Percentiles rank a stretch among this genome's conserved stretches.
phyloP scores from a whole-genome alignment of 2,329 filamentous ascomycete species.

The Ampelomyces quisqualis region DNA sequence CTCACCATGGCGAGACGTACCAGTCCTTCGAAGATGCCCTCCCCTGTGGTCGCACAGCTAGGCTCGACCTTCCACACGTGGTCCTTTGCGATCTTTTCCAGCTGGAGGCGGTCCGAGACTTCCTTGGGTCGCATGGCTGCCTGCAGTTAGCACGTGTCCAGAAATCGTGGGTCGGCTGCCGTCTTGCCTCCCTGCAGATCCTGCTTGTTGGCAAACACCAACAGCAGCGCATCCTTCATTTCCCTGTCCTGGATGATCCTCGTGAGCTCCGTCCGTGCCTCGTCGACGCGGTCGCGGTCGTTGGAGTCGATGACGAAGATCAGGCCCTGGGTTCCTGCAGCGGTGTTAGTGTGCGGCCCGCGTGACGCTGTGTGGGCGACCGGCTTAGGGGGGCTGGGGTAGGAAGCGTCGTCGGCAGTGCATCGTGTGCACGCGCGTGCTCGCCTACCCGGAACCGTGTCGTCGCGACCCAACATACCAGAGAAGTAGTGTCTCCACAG shows the following conservation, averaged over 20 bases:
- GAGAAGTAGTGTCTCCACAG: constrained; percentile 99
- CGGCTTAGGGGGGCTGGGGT: constrained; percentile 1
- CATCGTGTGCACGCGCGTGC: constrained; percentile 16
- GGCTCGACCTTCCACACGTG: constrained; percentile 58
- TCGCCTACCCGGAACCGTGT: constrained; percentile 37
- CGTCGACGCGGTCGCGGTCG: constrained; percentile 95
- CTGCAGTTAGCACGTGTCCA: constrained; percentile 13
- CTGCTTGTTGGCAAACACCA: constrained; percentile 99
- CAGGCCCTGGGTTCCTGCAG: constrained; percentile 86
- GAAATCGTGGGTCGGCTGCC: not conserved
- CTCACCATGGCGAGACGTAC: constrained; percentile 25
- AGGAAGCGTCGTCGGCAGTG: constrained; percentile 15
- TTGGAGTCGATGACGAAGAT: constrained; percentile 99
- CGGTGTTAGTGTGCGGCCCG: constrained; percentile 16
- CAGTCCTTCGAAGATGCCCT: constrained; percentile 56
- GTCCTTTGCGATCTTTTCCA: constrained; percentile 54
- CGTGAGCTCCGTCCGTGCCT: constrained; percentile 94
- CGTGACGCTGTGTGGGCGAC: not conserved
- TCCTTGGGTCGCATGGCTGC: constrained; percentile 54
- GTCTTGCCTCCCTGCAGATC: constrained; percentile 82
- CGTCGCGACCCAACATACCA: constrained; percentile 50
- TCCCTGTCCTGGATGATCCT: constrained; percentile 99
- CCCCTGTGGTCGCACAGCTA: constrained; percentile 55
- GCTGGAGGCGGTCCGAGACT: constrained; percentile 51
- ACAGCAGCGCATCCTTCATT: constrained; percentile 91